phyloP scores from a whole-genome alignment of 2,329 filamentous ascomycete genomes.

The Huntiella savannae region DNA sequence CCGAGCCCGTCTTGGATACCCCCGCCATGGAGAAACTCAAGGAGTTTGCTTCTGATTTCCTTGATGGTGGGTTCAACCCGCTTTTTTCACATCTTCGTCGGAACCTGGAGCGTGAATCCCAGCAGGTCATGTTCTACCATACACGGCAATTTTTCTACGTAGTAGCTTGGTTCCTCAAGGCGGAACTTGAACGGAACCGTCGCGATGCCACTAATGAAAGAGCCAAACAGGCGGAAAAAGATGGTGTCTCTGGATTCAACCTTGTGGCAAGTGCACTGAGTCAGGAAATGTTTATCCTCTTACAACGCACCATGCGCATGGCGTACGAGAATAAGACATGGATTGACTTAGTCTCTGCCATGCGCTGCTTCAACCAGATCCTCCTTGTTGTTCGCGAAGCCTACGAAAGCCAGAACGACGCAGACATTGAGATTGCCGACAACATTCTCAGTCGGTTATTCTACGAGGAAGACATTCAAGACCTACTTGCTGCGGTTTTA shows the following conservation, averaged over 20 bases:
- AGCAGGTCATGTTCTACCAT: slow-evolving; percentile 61
- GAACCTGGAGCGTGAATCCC: slow-evolving; percentile 74
- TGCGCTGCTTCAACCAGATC: slow-evolving; percentile 91
- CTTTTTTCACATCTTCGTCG: slow-evolving; percentile 70
- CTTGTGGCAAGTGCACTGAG: slow-evolving; percentile 78
- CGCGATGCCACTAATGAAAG: slow-evolving; percentile 27
- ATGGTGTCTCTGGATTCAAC: slow-evolving; percentile 57
- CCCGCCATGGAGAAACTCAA: slow-evolving; percentile 60
- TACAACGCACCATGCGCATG: slow-evolving; percentile 67
- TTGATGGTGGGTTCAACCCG: slow-evolving; percentile 91
- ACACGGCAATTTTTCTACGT: slow-evolving; percentile 80
- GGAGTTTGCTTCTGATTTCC: slow-evolving; percentile 74
- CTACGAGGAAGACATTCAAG: slow-evolving; percentile 89
- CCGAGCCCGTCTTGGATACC: slow-evolving; percentile 47
- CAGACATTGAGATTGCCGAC: slow-evolving; percentile 95
- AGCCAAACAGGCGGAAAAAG: slow-evolving; percentile 21
- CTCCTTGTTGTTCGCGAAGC: slow-evolving; percentile 85
- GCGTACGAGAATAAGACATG: slow-evolving; percentile 69
- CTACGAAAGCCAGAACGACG: slow-evolving; percentile 62
- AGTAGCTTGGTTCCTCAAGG: slow-evolving; percentile 79
- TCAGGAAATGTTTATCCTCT: slow-evolving; percentile 81
- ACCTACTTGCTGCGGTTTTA: slow-evolving; percentile 62
- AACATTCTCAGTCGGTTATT: slow-evolving; percentile 96
- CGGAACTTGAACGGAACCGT: slow-evolving; percentile 56
- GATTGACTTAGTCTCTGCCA: slow-evolving; percentile 68